Evolutionary conservation across 495 filamentous ascomycete species (phyloP), one percentile per base, ranked within the genome.

Genomic region (Aspergillus olivimuriae): DNA sequence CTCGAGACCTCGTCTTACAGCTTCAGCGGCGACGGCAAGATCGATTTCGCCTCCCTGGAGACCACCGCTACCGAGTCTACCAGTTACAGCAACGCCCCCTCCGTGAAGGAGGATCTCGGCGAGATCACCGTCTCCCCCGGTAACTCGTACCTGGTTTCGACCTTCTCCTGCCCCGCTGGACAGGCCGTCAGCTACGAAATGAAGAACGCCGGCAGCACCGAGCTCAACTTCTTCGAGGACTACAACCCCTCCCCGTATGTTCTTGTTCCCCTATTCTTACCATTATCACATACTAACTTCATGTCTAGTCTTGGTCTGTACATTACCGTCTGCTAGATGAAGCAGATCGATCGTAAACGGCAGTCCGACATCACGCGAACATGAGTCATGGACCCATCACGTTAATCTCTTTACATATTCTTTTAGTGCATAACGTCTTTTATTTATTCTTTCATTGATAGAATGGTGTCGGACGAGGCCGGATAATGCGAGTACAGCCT

Each of bases 161-260:
- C 61, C 31, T 81, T 81, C 60, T 46, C 55, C 2, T 88, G 84
- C 56, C 65, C 72, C 0, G 72, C 69, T 33, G 80, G 75, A 9
- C 31, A 73, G 46, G 58, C 66, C 5, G 56, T 82, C 12, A 60
- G 58, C 7, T 77, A 70, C 42, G 62, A 76, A 61, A 65, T 83
- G 42, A 76, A 68, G 50, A 66, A 62, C 8, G 65, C 66, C 14
- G 76, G 73, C 21, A 63, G 57, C 44, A 73, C 79, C 15, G 52
- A 71, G 34, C 53, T 88, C n/a, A 60, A 78, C 40, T 86, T 76
- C 52, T 80, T 81, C 59, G 68, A 88, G 56, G 76, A 84, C 56
- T 79, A 56, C 46, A 78, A 76, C 50, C 76, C 76, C 17, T 65
- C 67, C 41, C 76, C 82, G 52, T 69, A 62, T 52, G 67, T 65